phyloP scores from a whole-genome alignment of 202 grass and related monocot genomes.

The Zoysia matrella region DNA sequence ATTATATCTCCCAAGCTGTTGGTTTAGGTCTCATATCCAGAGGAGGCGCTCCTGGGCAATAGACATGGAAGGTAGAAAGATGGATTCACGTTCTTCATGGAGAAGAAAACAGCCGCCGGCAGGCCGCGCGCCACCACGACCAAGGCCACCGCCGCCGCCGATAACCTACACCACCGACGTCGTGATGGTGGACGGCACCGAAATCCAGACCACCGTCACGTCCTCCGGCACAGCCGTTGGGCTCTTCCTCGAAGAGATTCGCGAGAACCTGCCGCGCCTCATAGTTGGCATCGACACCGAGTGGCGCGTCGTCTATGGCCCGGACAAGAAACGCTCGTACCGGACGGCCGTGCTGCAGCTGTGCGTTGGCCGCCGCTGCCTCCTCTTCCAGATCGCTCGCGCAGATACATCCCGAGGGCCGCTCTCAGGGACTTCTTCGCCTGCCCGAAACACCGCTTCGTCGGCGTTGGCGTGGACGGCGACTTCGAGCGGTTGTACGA shows the following conservation, averaged over 20 bases:
- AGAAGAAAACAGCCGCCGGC: not conserved
- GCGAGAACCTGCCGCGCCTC: not conserved
- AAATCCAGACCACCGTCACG: not conserved
- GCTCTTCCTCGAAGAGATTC: not conserved
- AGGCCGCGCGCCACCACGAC: not conserved
- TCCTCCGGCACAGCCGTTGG: not conserved
- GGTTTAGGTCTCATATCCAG: no score
- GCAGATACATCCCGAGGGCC: slow-evolving; percentile 31
- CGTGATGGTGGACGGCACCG: not conserved
- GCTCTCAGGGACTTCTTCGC: slow-evolving; percentile 43
- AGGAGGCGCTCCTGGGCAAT: no score
- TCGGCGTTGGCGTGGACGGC: slow-evolving; percentile 40
- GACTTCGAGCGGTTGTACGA: slow-evolving; percentile 43
- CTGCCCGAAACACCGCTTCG: slow-evolving; percentile 36
- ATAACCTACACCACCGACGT: not conserved
- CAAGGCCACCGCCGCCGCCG: not conserved
- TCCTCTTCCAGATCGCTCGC: slow-evolving; percentile 62
- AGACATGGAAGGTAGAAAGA: no score
- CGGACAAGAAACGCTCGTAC: not conserved
- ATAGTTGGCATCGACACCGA: slow-evolving; percentile 29
- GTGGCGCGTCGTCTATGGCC: not conserved
- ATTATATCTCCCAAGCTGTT: no score
- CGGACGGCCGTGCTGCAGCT: no score
- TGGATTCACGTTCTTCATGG: no score
- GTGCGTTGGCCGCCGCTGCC: slow-evolving; percentile 64